Base-by-base conservation (phyloP, 225 moss, liverwort and hornwort genomes). In the Thuidium tamariscinum region DNA sequence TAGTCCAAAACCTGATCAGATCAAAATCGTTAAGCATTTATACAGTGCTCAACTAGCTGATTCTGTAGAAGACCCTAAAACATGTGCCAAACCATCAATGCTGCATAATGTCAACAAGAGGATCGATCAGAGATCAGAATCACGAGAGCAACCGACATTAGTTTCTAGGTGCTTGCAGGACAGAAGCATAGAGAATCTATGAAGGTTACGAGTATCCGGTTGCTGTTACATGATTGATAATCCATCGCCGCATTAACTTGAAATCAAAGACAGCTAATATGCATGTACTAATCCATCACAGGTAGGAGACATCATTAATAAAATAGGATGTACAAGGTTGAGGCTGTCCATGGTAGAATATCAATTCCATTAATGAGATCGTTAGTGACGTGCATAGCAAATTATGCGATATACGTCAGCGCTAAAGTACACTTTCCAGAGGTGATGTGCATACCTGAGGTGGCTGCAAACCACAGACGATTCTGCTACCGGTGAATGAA, bases 351-450 rank as follows among this genome's bases (percentile, higher is more conserved):
- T 23, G 42, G n/a, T 73, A 72, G 83, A 85, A 82, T 73, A 67
- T 42, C 22, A 78, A 82, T 83, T 82, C 30, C 78, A 82, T 78
- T 82, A 82, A 57, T 67, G 73, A 83, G 82, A 79, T 85, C 73
- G 70, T 74, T 79, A n/a, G 83, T 83, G 88, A 78, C 65, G 85
- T 85, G 78, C 84, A 84, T 25, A 37, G 84, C 67, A 67, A 87
- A 86, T 44, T 57, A 64, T 79, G 79, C 64, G 12, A 87, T 69
- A 69, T 48, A 87, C 83, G 73, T 78, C 88, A 82, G 52, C 54
- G 83, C 86, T 74, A 76, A 74, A 91, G 86, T 88, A 84, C 88
- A 89, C 84, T 86, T 84, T 88, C 79, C 83, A 80, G 84, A 86
- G 79, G 42, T 44, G 83, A 87, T 65, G 81, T 70, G 81, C 84